Evolutionary conservation across 306 rosid species (phyloP).

Genomic region (Prunus mira): DNA sequence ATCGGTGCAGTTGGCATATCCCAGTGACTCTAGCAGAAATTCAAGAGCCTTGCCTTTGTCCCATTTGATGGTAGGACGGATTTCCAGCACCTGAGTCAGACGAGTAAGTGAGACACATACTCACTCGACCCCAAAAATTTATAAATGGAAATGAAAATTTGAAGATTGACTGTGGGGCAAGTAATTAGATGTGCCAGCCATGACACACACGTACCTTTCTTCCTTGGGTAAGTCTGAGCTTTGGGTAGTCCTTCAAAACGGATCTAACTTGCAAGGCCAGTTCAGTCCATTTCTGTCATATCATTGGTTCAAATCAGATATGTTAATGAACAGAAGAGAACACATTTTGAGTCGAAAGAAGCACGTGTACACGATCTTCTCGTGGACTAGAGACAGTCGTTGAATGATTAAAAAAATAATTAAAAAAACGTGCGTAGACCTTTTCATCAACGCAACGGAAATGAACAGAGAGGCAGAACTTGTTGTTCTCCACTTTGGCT

Average conservation of each 20-base stretch:
- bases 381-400: not conserved
- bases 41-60: slow-evolving; percentile 97
- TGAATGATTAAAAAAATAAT: not conserved
- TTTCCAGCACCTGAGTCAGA: slow-evolving; percentile 74
- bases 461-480: slow-evolving; percentile 82
- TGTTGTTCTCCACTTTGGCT: slow-evolving; percentile 81
- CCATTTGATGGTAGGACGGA: slow-evolving; percentile 96
- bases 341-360: not conserved
- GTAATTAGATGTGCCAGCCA: slow-evolving; percentile 6
- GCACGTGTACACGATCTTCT: not conserved
- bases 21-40: slow-evolving; percentile 85
- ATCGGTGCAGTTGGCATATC: slow-evolving; percentile 69
- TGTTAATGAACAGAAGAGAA: too few relatives aligned
- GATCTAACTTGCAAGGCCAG: slow-evolving; percentile 75
- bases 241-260: slow-evolving; percentile 73
- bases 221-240: slow-evolving; percentile 83
- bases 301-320: not conserved
- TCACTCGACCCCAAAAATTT: not conserved
- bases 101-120: slow-evolving; percentile 34
- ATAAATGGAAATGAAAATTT: not conserved
- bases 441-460: slow-evolving; percentile 94
- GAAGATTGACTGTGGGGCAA: slow-evolving; percentile 10
- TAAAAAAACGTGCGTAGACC: slow-evolving; percentile 25
- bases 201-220: slow-evolving; percentile 75
- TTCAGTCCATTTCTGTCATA: slow-evolving; percentile 78